These are phyloP conservation scores for Dothistroma pini DNA, from an alignment of 2,329 filamentous ascomycete genomes.

Conservation along the genomic window DNA sequence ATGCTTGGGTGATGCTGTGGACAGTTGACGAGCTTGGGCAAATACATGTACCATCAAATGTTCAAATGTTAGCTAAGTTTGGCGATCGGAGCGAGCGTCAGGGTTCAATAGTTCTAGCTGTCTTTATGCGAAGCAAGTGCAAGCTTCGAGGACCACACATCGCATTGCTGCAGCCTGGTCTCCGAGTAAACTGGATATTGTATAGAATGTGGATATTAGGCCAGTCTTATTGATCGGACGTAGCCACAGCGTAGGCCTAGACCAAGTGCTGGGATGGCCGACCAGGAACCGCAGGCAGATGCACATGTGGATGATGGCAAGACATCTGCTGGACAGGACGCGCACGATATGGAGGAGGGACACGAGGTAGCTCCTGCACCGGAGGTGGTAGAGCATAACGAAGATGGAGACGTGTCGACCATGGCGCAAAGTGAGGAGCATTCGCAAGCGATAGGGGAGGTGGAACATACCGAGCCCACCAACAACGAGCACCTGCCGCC, in stretches of 20 bases:
- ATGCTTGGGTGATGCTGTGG: too few species aligned
- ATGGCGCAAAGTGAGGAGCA: slow-evolving; percentile 14
- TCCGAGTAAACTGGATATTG: too few species aligned
- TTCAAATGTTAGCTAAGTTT: too few species aligned
- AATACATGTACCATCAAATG: too few species aligned
- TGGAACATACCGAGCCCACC: slow-evolving; percentile 3
- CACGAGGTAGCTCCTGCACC: slow-evolving; percentile 2
- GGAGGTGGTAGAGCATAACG: slow-evolving; percentile 9
- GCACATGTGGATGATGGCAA: slow-evolving; percentile 14
- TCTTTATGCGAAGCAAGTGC: too few species aligned
- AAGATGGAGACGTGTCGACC: slow-evolving; percentile 7
- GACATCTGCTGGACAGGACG: slow-evolving; percentile 17
- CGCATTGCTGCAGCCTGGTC: not conserved
- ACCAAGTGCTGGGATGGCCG: slow-evolving; percentile 34
- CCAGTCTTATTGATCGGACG: not conserved
- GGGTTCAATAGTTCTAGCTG: too few species aligned
- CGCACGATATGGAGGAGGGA: slow-evolving; percentile 10
- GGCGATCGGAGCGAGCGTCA: too few species aligned
- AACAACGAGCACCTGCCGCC: slow-evolving; percentile 10
- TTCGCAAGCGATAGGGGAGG: slow-evolving; percentile 4
- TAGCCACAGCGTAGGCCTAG: not conserved
- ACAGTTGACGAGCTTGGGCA: too few species aligned
- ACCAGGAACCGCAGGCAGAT: slow-evolving; percentile 25
- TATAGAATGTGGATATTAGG: not conserved
- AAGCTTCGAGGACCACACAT: not conserved